phyloP scores from a whole-genome alignment of 2,329 filamentous ascomycete genomes.

The Akanthomyces uredinophilus region DNA sequence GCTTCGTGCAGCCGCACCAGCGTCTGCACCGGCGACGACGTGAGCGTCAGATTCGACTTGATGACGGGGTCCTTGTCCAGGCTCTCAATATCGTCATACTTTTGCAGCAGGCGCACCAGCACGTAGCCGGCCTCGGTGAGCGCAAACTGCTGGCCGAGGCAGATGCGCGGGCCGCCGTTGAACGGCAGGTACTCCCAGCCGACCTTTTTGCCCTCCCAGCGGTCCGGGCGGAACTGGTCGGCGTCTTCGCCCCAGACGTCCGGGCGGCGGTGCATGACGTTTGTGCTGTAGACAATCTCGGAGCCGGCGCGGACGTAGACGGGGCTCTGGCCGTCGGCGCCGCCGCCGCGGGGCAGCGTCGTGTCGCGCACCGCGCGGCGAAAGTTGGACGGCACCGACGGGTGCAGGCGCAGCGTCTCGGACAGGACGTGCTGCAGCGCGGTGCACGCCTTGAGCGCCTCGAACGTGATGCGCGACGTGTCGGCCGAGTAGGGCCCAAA shows the following conservation, averaged over 20 bases:
- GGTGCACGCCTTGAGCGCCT: constrained; percentile 20
- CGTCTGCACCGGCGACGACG: neutral
- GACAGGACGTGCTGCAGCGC: constrained; percentile 23
- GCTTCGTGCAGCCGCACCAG: constrained; percentile 8
- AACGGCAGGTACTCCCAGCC: constrained; percentile 33
- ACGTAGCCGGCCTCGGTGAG: constrained; percentile 66
- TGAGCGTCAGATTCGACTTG: constrained; percentile 1
- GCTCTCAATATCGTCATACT: constrained; percentile 19
- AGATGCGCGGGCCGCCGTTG: constrained; percentile 43
- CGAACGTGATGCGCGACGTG: constrained; percentile 13
- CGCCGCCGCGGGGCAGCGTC: constrained; percentile 33
- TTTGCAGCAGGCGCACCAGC: constrained; percentile 61
- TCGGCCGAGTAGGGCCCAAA: constrained; percentile 11
- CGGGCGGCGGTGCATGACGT: constrained; percentile 29
- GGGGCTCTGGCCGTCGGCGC: constrained; percentile 26
- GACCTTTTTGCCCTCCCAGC: constrained; percentile 29
- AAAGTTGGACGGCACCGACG: constrained; percentile 30
- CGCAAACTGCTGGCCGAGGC: constrained; percentile 69
- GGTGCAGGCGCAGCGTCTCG: constrained; percentile 30
- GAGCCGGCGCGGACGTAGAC: constrained; percentile 20
- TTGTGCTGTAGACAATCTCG: constrained; percentile 27
- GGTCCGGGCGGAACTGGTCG: constrained; percentile 31
- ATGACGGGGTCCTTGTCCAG: neutral
- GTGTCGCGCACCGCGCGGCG: constrained; percentile 27
- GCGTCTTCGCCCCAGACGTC: constrained; percentile 33